A percentile compares a stretch with the other conserved stretches of the same genome.
phyloP scores from a whole-genome alignment of 2,329 filamentous ascomycete genomes.

The Pseudohalonectria lignicola region DNA sequence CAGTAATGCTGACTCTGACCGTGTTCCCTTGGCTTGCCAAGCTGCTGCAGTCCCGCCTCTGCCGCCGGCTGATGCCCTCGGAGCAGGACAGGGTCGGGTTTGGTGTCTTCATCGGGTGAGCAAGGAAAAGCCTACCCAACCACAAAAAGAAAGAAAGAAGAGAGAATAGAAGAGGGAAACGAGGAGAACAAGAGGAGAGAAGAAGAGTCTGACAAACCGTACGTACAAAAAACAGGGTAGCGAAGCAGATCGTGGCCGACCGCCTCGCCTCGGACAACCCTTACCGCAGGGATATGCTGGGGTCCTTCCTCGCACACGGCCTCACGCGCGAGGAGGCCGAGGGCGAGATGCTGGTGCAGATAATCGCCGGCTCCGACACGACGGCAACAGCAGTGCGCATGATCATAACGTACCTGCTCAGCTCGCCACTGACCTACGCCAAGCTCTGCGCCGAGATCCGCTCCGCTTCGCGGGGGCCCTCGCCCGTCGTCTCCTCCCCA shows the following conservation, averaged over 20 bases:
- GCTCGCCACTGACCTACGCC: constrained; percentile 12
- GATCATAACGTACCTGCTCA: constrained; percentile 14
- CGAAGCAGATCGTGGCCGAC: constrained; percentile 20
- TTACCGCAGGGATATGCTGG: constrained; percentile 23
- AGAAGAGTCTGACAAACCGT: neutral
- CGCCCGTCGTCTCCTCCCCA: constrained; percentile 4
- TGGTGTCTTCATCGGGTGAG: constrained; percentile 24
- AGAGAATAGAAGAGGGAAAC: neutral
- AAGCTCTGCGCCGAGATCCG: constrained; percentile 21
- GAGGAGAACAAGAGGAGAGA: neutral
- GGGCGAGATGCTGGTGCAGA: constrained; percentile 30
- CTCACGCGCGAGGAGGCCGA: constrained; percentile 25
- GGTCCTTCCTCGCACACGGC: constrained; percentile 27
- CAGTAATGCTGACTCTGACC: constrained; percentile 19
- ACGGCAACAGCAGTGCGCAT: constrained; percentile 15
- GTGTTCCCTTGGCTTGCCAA: constrained; percentile 28
- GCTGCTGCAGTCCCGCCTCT: constrained; percentile 27
- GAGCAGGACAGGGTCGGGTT: constrained; percentile 26
- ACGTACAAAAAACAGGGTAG: constrained; percentile 19
- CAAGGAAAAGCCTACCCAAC: constrained; percentile 1
- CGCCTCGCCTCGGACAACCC: constrained; percentile 16
- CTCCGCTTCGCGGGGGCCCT: constrained; percentile 12
- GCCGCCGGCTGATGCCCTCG: constrained; percentile 28
- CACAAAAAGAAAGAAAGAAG: constrained; percentile 5
- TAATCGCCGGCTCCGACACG: constrained; percentile 19